phyloP scores from a whole-genome alignment of 2,329 filamentous ascomycete species.

The Ascochyta pisi region DNA sequence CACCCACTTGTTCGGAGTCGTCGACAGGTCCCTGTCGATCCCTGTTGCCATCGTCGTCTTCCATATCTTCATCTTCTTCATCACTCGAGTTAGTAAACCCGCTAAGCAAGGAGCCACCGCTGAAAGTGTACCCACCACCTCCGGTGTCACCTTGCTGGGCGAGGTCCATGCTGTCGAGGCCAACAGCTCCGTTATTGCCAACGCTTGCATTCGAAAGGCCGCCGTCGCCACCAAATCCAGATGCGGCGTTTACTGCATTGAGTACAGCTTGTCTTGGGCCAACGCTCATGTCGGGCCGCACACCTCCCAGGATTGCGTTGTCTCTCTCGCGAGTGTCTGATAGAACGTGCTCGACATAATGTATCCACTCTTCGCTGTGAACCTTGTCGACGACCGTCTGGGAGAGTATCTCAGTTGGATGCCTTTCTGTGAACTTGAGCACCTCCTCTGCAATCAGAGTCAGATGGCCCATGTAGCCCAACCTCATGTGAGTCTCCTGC shows the following conservation, averaged over 20 bases:
- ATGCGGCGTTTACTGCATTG: constrained; percentile 64
- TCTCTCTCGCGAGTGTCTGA: constrained; percentile 94
- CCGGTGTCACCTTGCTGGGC: constrained; percentile 69
- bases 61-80: constrained; percentile 94
- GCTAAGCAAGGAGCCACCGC: constrained; percentile 77
- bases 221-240: constrained; percentile 59
- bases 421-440: constrained; percentile 95
- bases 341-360: constrained; percentile 91
- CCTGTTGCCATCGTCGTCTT: constrained; percentile 79
- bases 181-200: constrained; percentile 65
- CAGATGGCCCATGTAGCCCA: constrained; percentile 98
- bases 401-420: constrained; percentile 86
- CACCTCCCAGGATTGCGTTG: constrained; percentile 96
- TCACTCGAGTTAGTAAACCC: constrained; percentile 95
- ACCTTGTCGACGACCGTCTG: constrained; percentile 86
- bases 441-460: constrained; percentile 98
- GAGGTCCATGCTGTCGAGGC: constrained; percentile 70
- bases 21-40: constrained; percentile 54
- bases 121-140: constrained; percentile 76
- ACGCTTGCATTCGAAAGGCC: constrained; percentile 78
- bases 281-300: constrained; percentile 87
- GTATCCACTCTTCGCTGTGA: constrained; percentile 88
- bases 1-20: constrained; percentile 71
- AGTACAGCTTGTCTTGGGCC: constrained; percentile 75
- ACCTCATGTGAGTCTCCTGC: constrained; percentile 80